Conservation (phyloP, 2,329 filamentous ascomycete species). For the Apiospora kogelbergensis region DNA sequence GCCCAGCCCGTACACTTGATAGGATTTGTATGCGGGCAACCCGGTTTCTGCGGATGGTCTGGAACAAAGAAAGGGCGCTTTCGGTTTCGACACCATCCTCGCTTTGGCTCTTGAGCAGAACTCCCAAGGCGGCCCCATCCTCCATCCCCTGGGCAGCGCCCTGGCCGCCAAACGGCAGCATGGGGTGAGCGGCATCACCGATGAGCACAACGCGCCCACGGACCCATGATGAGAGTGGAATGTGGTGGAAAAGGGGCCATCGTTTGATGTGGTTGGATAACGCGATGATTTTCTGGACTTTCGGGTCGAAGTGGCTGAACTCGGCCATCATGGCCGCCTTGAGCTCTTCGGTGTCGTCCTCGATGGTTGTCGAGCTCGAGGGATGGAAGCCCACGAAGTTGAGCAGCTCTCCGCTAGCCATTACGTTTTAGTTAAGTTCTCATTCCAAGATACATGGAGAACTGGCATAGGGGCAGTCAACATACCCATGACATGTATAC, state of each 20-base stretch:
- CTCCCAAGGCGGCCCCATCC: conserved; percentile 36
- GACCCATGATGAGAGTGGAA: conserved; percentile 63
- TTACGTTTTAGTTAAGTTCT: no score
- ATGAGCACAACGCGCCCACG: conserved; percentile 51
- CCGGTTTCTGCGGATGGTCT: not conserved
- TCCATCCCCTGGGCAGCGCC: conserved; percentile 66
- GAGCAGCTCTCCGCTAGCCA: no score
- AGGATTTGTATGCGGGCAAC: not conserved
- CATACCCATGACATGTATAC: no score
- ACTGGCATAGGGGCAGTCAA: no score
- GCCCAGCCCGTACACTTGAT: not conserved
- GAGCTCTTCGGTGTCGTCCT: no score
- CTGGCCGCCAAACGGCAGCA: conserved; percentile 63
- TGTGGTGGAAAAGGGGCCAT: conserved; percentile 64
- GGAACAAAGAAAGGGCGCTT: not conserved
- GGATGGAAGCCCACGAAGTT: no score
- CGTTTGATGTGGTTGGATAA: no score
- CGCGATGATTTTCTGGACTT: no score
- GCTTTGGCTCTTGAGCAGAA: not conserved
- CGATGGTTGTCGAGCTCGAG: no score
- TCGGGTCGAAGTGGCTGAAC: no score
- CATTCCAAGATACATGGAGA: no score
- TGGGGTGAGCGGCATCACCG: conserved; percentile 63
- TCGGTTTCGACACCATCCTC: not conserved
- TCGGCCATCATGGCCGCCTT: no score